Conservation (phyloP, 2,329 filamentous ascomycete genomes). For the Elsinoe perseae region DNA sequence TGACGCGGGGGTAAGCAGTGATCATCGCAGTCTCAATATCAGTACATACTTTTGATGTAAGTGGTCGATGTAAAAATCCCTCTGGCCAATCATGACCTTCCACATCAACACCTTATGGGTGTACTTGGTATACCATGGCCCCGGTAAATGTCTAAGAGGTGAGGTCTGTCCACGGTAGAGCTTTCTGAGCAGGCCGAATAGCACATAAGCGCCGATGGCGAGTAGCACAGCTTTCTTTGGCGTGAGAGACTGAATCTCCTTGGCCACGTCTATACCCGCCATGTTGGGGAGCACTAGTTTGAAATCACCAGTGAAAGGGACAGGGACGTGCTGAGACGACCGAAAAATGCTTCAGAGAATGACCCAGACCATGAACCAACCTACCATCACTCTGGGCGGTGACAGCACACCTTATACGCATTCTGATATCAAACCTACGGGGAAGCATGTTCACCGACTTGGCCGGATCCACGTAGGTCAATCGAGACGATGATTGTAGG, state of each 20-base stretch:
- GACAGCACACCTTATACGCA: conserved; percentile 4
- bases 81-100: conserved; percentile 16
- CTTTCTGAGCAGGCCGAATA: not conserved
- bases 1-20: not conserved
- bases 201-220: not conserved
- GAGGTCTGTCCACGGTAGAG: conserved; percentile 12
- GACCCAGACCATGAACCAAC: not conserved
- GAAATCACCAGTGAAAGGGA: not conserved
- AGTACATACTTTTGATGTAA: conserved; percentile 11
- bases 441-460: conserved; percentile 12
- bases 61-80: conserved; percentile 14
- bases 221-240: not conserved
- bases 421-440: conserved; percentile 1
- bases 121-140: conserved; percentile 16
- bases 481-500: not conserved
- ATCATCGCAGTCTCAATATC: too few species aligned
- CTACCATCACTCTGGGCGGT: not conserved
- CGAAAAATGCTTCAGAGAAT: not conserved
- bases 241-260: not conserved
- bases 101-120: conserved; percentile 13
- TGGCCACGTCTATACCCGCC: conserved; percentile 6
- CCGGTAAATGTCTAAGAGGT: conserved; percentile 12
- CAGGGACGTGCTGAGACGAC: not conserved
- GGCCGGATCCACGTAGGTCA: not conserved
- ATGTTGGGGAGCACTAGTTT: not conserved